Conservation (phyloP, 2,329 filamentous ascomycete genomes). For the Colletotrichum echinochloae region DNA sequence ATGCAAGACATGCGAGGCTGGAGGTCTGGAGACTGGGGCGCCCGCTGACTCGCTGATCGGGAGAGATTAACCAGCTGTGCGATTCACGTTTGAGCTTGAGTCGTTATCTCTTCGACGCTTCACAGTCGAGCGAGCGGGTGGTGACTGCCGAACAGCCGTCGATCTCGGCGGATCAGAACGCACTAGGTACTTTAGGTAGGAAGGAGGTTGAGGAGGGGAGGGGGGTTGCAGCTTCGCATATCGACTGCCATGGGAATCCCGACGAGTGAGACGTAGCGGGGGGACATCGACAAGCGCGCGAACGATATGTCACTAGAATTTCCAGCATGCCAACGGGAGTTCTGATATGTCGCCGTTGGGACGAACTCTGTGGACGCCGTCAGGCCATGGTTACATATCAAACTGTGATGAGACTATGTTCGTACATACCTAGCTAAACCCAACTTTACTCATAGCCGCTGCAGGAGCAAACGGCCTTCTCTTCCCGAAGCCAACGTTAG, state of each 20-base stretch:
- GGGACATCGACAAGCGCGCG: slow-evolving; percentile 11
- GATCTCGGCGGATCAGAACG: slow-evolving; percentile 31
- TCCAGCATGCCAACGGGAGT: neutral
- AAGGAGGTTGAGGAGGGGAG: no score
- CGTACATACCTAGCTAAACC: neutral
- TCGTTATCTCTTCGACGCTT: slow-evolving; percentile 22
- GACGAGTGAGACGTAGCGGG: slow-evolving; percentile 13
- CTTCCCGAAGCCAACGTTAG: slow-evolving; percentile 12
- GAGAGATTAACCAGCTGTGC: slow-evolving; percentile 33
- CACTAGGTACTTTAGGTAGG: neutral
- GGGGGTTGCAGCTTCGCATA: slow-evolving; percentile 8
- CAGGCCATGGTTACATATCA: neutral
- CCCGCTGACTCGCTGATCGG: slow-evolving; percentile 38
- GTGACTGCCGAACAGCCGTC: slow-evolving; percentile 33
- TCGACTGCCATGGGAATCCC: slow-evolving; percentile 24
- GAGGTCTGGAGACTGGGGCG: slow-evolving; percentile 19
- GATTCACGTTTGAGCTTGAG: slow-evolving; percentile 35
- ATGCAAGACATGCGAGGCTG: slow-evolving; percentile 33
- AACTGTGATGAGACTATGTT: slow-evolving; percentile 10
- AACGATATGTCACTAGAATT: slow-evolving; percentile 2
- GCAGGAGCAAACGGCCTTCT: slow-evolving; percentile 12
- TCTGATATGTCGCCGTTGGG: slow-evolving; percentile 3
- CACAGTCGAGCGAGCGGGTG: slow-evolving; percentile 25
- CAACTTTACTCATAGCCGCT: slow-evolving; percentile 16
- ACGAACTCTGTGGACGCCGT: slow-evolving; percentile 26